These are phyloP conservation scores for Chiua virens DNA, from an alignment of 768 basidiomycete genomes.

Conservation along the genomic window DNA sequence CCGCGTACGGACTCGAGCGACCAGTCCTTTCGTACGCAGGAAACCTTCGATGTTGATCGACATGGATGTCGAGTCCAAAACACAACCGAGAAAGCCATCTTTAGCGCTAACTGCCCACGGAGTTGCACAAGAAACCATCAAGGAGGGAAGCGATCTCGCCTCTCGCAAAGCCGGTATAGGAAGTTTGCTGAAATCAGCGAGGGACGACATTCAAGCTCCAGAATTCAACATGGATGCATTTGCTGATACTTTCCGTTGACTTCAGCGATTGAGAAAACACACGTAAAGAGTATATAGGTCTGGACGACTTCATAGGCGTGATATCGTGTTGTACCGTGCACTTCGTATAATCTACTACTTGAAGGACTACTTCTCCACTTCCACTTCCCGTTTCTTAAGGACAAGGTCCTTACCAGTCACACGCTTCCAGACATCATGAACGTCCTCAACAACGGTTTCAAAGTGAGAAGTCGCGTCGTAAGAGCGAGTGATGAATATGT, in stretches of 20 bases:
- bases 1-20: constrained; percentile 47
- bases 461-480: constrained; percentile 99
- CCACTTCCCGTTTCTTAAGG: constrained; percentile 84
- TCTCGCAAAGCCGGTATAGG: constrained; percentile 76
- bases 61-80: constrained; percentile 71
- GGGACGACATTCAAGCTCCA: constrained; percentile 79
- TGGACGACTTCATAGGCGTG: constrained; percentile 7
- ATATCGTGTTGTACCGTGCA: constrained; percentile 11
- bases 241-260: constrained; percentile 34
- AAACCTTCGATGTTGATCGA: constrained; percentile 83
- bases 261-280: neutral
- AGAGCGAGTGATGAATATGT: constrained; percentile 95
- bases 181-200: constrained; percentile 86
- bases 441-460: constrained; percentile 97
- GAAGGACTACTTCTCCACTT: constrained; percentile 47
- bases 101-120: constrained; percentile 35
- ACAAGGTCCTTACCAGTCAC: constrained; percentile 75
- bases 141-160: constrained; percentile 56
- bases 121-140: constrained; percentile 31
- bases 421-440: constrained; percentile 93
- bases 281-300: constrained; percentile 3
- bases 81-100: constrained; percentile 56
- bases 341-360: constrained; percentile 5
- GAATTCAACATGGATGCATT: constrained; percentile 89
- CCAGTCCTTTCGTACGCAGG: constrained; percentile 56